Conservation (phyloP, 73 alveolate genomes). For the Paramecium octaurelia region DNA sequence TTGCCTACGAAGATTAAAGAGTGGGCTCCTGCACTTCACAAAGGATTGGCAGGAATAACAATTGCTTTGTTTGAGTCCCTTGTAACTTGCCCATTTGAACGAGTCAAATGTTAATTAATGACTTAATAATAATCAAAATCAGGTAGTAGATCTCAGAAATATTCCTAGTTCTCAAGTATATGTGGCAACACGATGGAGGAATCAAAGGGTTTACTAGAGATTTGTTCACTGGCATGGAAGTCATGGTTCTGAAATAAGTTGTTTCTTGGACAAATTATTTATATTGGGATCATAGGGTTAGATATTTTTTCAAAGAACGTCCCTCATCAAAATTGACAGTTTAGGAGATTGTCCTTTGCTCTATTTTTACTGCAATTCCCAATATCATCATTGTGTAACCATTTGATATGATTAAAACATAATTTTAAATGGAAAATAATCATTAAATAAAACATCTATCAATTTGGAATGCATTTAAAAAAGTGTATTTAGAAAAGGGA, state of each 20-base stretch:
- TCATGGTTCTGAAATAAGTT: background rate
- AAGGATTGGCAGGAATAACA: background rate
- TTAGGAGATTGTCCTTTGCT: background rate
- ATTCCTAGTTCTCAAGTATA: background rate
- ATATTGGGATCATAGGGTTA: conserved; percentile 45
- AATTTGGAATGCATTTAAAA: background rate
- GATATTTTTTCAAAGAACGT: conserved; percentile 5
- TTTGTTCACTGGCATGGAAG: conserved; percentile 3
- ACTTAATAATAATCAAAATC: background rate
- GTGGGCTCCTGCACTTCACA: background rate
- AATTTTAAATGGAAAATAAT: conserved; percentile 35
- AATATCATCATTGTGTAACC: conserved; percentile 13
- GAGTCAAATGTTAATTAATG: conserved; percentile 10
- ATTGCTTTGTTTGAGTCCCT: conserved; percentile 20
- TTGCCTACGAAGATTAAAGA: background rate
- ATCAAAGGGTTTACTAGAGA: background rate
- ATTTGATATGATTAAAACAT: conserved; percentile 30
- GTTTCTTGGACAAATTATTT: conserved; percentile 37
- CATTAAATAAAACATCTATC: background rate
- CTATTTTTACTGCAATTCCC: background rate
- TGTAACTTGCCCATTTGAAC: conserved; percentile 32
- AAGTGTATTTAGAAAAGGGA: conserved; percentile 10
- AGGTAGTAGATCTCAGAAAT: background rate
- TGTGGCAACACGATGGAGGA: conserved; percentile 1
- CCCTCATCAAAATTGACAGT: background rate